Conservation (phyloP, 495 filamentous ascomycete genomes). For the Penicillium antarcticum region DNA sequence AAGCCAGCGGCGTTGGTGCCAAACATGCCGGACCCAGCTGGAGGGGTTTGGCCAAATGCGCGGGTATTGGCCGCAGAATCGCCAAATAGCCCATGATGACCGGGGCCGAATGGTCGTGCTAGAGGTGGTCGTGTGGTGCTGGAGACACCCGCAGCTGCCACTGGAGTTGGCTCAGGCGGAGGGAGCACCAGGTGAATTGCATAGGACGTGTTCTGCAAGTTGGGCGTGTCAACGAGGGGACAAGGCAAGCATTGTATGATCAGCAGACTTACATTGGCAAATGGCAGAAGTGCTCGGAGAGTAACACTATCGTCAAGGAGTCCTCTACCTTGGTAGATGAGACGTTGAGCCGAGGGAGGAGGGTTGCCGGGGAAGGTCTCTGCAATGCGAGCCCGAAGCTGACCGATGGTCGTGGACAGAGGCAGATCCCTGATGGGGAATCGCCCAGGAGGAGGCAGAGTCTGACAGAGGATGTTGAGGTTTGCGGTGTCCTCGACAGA, state of each 20-base stretch:
- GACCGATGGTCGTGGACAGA: slow-evolving; percentile 52
- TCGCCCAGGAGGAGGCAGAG: slow-evolving; percentile 50
- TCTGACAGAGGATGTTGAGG: slow-evolving; percentile 64
- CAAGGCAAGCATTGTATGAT: not conserved
- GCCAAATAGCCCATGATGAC: too few species aligned
- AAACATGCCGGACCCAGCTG: too few species aligned
- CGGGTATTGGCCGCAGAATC: too few species aligned
- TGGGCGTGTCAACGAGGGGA: slow-evolving; percentile 23
- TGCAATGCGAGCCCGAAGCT: slow-evolving; percentile 60
- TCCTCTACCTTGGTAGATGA: slow-evolving; percentile 65
- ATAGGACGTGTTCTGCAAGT: slow-evolving; percentile 31
- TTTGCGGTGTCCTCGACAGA: slow-evolving; percentile 21
- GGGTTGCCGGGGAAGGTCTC: slow-evolving; percentile 52
- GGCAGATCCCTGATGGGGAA: slow-evolving; percentile 53
- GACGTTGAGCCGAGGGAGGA: slow-evolving; percentile 49
- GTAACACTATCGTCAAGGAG: slow-evolving; percentile 51
- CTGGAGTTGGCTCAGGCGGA: slow-evolving; percentile 33
- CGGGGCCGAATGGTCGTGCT: too few species aligned
- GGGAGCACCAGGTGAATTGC: slow-evolving; percentile 62
- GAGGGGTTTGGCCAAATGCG: too few species aligned
- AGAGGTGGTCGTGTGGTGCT: not conserved
- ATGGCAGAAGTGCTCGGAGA: slow-evolving; percentile 55
- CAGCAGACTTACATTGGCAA: slow-evolving; percentile 47
- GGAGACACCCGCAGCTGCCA: not conserved
- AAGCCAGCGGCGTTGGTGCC: too few species aligned